These are phyloP conservation scores for Nicotiana tomentosiformis DNA, from an alignment of 257 asterid species.

Conservation along the genomic window DNA sequence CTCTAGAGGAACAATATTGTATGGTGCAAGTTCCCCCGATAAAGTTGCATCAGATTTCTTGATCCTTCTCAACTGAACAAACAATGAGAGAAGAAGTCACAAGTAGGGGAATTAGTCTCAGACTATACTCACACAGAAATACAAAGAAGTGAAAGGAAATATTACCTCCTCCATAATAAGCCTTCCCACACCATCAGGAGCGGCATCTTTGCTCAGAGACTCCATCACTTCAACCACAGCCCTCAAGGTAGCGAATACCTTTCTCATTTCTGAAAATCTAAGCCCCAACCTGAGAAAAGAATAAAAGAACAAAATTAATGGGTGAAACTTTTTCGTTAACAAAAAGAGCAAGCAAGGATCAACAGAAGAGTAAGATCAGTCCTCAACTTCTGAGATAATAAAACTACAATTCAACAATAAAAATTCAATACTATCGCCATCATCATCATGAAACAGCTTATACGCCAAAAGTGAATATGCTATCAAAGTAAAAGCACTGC, in stretches of 20 bases:
- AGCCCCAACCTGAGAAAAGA: conserved; percentile 47
- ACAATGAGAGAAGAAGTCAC: neutral
- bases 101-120: neutral
- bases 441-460: neutral
- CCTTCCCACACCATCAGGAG: conserved; percentile 71
- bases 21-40: conserved; percentile 66
- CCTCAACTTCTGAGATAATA: neutral
- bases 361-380: neutral
- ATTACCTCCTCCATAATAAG: conserved; percentile 79
- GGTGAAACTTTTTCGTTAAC: neutral
- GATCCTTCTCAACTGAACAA: conserved; percentile 70
- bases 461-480: neutral
- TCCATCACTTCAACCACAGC: conserved; percentile 98
- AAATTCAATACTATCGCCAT: neutral
- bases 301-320: conserved; percentile 17
- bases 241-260: conserved; percentile 76
- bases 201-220: conserved; percentile 68
- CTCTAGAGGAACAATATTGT: conserved; percentile 91
- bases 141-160: conserved; percentile 8
- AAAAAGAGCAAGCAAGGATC: neutral
- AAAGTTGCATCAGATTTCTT: conserved; percentile 69
- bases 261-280: conserved; percentile 64
- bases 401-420: neutral
- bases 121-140: neutral
- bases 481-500: neutral